Conservation (phyloP, 163 green algal species). For the Trebouxiophyceae sp. region DNA sequence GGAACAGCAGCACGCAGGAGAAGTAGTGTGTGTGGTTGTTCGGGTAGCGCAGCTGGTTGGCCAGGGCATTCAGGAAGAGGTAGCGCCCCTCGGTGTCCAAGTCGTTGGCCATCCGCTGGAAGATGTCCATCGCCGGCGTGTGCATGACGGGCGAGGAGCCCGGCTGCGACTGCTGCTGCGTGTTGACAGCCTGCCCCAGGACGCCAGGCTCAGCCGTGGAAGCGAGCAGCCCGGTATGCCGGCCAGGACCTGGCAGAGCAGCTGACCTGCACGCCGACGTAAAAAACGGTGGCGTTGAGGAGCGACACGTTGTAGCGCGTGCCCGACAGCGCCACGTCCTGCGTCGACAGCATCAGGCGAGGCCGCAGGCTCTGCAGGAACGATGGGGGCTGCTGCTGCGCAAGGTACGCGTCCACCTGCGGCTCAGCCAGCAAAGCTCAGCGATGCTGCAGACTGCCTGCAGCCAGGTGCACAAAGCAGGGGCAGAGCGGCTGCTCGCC, state of each 20-base stretch:
- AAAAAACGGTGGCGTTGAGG: conserved; percentile 90
- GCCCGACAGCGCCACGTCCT: conserved; percentile 29
- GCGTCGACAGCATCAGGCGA: conserved; percentile 34
- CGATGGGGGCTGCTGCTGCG: conserved; percentile 19
- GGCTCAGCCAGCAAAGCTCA: neutral
- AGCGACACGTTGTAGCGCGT: conserved; percentile 77
- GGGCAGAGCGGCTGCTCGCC: neutral
- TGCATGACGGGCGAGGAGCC: conserved; percentile 17
- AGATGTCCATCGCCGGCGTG: conserved; percentile 56
- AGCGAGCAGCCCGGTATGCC: neutral
- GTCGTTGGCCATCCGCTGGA: conserved; percentile 44
- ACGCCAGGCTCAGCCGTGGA: too few relatives aligned
- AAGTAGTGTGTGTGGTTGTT: conserved; percentile 98
- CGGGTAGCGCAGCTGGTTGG: conserved; percentile 98
- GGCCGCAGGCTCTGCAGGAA: conserved; percentile 39
- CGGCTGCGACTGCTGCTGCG: conserved; percentile 10
- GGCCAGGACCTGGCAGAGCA: too few relatives aligned
- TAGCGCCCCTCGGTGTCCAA: conserved; percentile 60
- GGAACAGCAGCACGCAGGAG: conserved; percentile 84
- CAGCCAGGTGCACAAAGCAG: neutral
- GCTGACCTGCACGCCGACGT: conserved; percentile 65
- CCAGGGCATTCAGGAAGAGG: conserved; percentile 91
- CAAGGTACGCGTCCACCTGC: conserved; percentile 70
- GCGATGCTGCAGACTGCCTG: neutral
- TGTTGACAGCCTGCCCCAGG: neutral